Evolutionary conservation across 2,329 filamentous ascomycete species (phyloP).

Genomic region (Cladosporium sp.): DNA sequence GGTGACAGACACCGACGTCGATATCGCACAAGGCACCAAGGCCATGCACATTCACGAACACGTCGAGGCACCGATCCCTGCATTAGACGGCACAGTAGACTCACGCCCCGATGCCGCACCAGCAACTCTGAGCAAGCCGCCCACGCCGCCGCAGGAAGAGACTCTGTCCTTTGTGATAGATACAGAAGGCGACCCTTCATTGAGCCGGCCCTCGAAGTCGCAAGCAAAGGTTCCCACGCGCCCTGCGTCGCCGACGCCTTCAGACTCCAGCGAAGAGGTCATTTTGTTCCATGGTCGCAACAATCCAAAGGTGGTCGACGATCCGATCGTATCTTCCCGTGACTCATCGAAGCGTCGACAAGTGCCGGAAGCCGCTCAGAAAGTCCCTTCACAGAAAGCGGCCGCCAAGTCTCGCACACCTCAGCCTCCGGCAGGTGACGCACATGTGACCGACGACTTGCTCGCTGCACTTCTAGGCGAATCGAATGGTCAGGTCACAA

Average conservation of each 20-base stretch:
- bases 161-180: slow-evolving; percentile 27
- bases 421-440: neutral
- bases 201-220: slow-evolving; percentile 16
- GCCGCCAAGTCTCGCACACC: neutral
- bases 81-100: slow-evolving; percentile 6
- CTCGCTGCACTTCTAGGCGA: slow-evolving; percentile 13
- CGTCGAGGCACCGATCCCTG: neutral
- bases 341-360: neutral
- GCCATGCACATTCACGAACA: slow-evolving; percentile 12
- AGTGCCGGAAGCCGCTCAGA: neutral
- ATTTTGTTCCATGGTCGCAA: slow-evolving; percentile 59
- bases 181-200: slow-evolving; percentile 26
- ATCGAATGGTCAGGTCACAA: neutral
- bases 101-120: neutral
- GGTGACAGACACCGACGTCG: slow-evolving; percentile 25
- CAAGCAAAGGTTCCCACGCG: slow-evolving; percentile 18
- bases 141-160: slow-evolving; percentile 12
- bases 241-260: slow-evolving; percentile 37
- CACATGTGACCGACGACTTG: slow-evolving; percentile 20
- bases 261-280: slow-evolving; percentile 66
- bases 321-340: slow-evolving; percentile 16
- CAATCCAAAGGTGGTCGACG: slow-evolving; percentile 21
- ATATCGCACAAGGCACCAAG: slow-evolving; percentile 20
- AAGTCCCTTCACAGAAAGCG: neutral
- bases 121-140: slow-evolving; percentile 1